phyloP scores from a whole-genome alignment of 768 basidiomycete species.

The Collybiopsis confluens region DNA sequence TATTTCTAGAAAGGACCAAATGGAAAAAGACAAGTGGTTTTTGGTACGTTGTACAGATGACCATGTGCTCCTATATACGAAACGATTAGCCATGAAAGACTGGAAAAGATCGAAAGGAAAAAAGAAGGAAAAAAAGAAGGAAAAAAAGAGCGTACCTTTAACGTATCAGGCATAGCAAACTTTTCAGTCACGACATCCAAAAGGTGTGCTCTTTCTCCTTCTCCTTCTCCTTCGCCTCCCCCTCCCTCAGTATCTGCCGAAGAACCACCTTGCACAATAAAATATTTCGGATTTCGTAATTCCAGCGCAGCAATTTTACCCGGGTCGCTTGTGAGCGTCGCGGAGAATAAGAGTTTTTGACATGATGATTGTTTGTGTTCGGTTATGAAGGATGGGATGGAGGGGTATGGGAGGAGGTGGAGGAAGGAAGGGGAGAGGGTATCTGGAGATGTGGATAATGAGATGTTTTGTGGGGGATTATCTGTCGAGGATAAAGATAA shows the following conservation, averaged over 20 bases:
- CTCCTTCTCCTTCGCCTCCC: slow-evolving; percentile 14
- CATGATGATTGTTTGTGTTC: slow-evolving; percentile 65
- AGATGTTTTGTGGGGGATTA: not conserved
- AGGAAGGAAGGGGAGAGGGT: slow-evolving; percentile 61
- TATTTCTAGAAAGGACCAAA: slow-evolving; percentile 59
- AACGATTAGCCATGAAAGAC: too few species aligned
- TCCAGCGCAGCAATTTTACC: slow-evolving; percentile 84
- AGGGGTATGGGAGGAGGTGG: slow-evolving; percentile 34
- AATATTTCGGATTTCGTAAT: slow-evolving; percentile 79
- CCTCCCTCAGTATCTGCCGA: slow-evolving; percentile 21
- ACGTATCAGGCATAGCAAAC: slow-evolving; percentile 75
- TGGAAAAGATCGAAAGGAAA: too few species aligned
- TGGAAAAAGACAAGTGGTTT: slow-evolving; percentile 91
- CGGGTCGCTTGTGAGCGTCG: slow-evolving; percentile 91
- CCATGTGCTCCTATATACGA: slow-evolving; percentile 71
- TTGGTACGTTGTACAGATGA: slow-evolving; percentile 69
- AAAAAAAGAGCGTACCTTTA: slow-evolving; percentile 74
- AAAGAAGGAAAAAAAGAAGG: too few species aligned
- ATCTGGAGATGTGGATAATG: slow-evolving; percentile 34
- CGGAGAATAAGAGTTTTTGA: slow-evolving; percentile 94
- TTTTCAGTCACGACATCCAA: slow-evolving; percentile 65
- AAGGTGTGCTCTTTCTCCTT: slow-evolving; percentile 23
- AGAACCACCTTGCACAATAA: slow-evolving; percentile 69
- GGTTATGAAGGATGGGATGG: slow-evolving; percentile 44
- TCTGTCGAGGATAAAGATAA: not conserved